Evolutionary conservation across 164 flowering plant species (phyloP).

Genomic region (Vitis vinifera): ASM3070453v1 NC_081814.1:12225501-12226000

Average conservation of each 20-base stretch:
- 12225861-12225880: slow-evolving; percentile 62
- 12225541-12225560: too few relatives aligned
- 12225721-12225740: slow-evolving; percentile 2
- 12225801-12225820: slow-evolving; percentile 48
- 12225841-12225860: slow-evolving; percentile 29
- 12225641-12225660: background rate
- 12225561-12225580: background rate
- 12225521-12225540: too few relatives aligned
- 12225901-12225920: slow-evolving; percentile 47
- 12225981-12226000: slow-evolving; percentile 40
- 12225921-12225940: slow-evolving; percentile 56
- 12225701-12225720: slow-evolving; percentile 17
- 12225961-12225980: slow-evolving; percentile 59
- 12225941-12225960: slow-evolving; percentile 45
- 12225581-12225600: background rate
- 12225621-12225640: slow-evolving; percentile 4
- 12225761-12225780: background rate
- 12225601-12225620: background rate
- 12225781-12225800: slow-evolving; percentile 34
- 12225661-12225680: background rate
- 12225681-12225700: slow-evolving; percentile 12
- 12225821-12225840: slow-evolving; percentile 57
- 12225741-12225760: background rate
- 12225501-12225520: too few relatives aligned
- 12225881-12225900: slow-evolving; percentile 48